A percentile compares a stretch with the other conserved stretches of the same genome.
phyloP scores from a whole-genome alignment of 768 basidiomycete species.

The Harrya chromipes region DNA sequence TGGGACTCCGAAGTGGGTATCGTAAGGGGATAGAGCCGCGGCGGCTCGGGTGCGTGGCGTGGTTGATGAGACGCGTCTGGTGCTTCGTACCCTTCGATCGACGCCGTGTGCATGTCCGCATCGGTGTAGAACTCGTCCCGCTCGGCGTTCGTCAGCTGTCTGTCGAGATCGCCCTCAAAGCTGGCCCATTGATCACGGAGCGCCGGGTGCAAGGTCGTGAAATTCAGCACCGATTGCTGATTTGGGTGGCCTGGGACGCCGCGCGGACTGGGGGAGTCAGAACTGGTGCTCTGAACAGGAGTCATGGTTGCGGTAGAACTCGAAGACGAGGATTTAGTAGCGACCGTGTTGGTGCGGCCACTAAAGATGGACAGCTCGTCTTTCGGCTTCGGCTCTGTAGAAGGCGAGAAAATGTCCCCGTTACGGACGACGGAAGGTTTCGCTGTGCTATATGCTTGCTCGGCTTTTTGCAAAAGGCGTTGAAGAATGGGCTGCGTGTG shows the following conservation, averaged over 20 bases:
- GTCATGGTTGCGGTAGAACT: slow-evolving; percentile 11
- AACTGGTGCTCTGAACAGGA: slow-evolving; percentile 3
- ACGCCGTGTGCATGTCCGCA: slow-evolving; percentile 14
- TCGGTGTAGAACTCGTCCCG: slow-evolving; percentile 26
- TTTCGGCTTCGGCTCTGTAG: slow-evolving; percentile 42
- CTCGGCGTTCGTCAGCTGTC: slow-evolving; percentile 43
- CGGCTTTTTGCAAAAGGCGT: slow-evolving; percentile 60
- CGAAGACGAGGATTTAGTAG: slow-evolving; percentile 40
- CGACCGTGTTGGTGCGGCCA: slow-evolving; percentile 66
- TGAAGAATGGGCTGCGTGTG: slow-evolving; percentile 58
- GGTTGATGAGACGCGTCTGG: neutral
- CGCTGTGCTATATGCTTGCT: slow-evolving; percentile 47
- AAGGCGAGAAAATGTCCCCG: slow-evolving; percentile 56
- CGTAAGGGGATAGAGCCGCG: slow-evolving; percentile 22
- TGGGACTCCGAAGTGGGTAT: slow-evolving; percentile 20
- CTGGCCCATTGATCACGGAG: slow-evolving; percentile 51
- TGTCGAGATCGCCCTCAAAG: slow-evolving; percentile 54
- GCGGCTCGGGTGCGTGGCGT: slow-evolving; percentile 14
- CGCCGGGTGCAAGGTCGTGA: slow-evolving; percentile 53
- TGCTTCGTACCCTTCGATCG: slow-evolving; percentile 4
- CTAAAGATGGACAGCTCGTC: slow-evolving; percentile 76
- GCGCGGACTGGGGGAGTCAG: neutral
- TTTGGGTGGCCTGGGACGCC: slow-evolving; percentile 25
- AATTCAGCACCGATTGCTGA: slow-evolving; percentile 30
- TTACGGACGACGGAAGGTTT: slow-evolving; percentile 43